A percentile compares a stretch with the other conserved stretches of the same genome.
These are phyloP conservation scores for Diaporthe nobilis DNA, from an alignment of 2,329 filamentous ascomycete species.

Conservation along the genomic window DNA sequence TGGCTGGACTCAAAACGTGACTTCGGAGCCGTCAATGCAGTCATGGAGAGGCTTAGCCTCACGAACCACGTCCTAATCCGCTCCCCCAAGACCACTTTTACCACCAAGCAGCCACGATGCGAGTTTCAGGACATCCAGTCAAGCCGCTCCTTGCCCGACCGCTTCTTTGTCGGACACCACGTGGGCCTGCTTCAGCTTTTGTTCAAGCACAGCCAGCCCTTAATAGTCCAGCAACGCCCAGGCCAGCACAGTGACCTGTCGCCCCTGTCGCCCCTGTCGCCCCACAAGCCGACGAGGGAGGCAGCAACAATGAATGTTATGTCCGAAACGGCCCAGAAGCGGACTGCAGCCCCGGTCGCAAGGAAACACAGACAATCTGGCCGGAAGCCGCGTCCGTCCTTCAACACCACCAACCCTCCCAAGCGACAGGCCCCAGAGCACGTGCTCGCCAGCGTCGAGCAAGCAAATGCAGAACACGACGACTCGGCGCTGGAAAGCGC, in stretches of 20 bases:
- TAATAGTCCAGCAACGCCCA: neutral
- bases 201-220: neutral
- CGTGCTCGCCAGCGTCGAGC: neutral
- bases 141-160: neutral
- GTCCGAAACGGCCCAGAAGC: neutral
- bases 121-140: neutral
- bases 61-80: neutral
- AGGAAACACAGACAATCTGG: neutral
- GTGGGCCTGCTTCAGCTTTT: constrained; percentile 10
- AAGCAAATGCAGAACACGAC: neutral
- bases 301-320: neutral
- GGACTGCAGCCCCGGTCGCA: neutral
- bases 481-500: neutral
- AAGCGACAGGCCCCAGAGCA: neutral
- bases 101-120: neutral
- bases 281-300: neutral
- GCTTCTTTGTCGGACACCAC: constrained; percentile 11
- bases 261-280: neutral
- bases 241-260: neutral
- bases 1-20: constrained; percentile 15
- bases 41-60: constrained; percentile 14
- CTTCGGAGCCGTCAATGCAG: neutral
- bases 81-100: neutral
- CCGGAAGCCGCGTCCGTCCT: neutral
- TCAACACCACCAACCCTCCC: neutral